Conservation (phyloP, 208 protist species). For the Phytomonas francai region DNA sequence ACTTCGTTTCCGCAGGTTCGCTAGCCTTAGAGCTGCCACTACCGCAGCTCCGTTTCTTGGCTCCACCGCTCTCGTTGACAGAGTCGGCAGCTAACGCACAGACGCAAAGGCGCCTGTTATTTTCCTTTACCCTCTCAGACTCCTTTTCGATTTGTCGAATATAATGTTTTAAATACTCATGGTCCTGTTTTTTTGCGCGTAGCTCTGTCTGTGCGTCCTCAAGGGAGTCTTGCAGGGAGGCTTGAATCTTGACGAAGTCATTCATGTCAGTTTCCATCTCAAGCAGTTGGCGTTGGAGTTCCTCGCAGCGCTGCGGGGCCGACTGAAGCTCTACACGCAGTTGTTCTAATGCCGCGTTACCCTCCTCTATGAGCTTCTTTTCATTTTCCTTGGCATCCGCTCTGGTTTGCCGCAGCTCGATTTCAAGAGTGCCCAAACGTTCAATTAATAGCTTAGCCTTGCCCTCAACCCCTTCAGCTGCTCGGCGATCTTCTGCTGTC, state of each 20-base stretch:
- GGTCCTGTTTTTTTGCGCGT: constrained; percentile 50
- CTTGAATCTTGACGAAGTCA: constrained; percentile 51
- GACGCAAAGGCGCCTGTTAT: not conserved
- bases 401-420: constrained; percentile 12
- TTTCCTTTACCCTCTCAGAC: not conserved
- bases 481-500: constrained; percentile 2
- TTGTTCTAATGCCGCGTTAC: constrained; percentile 9
- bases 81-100: not conserved
- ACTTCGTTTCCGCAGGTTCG: not conserved
- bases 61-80: not conserved
- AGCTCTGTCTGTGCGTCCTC: constrained; percentile 37
- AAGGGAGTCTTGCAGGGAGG: constrained; percentile 33
- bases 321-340: constrained; percentile 10
- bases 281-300: constrained; percentile 20
- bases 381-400: constrained; percentile 11
- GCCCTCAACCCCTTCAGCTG: not conserved
- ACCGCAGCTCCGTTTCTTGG: not conserved
- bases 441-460: not conserved
- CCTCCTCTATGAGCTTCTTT: constrained; percentile 7
- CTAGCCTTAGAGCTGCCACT: not conserved
- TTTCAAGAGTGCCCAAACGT: constrained; percentile 12
- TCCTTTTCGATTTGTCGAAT: constrained; percentile 9
- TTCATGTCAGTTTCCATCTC: constrained; percentile 65
- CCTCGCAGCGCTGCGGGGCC: not conserved
- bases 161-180: constrained; percentile 9